A percentile compares a stretch with the other conserved stretches of the same genome.
phyloP scores from a whole-genome alignment of 768 basidiomycete genomes.

The Vishniacozyma victoriae region DNA sequence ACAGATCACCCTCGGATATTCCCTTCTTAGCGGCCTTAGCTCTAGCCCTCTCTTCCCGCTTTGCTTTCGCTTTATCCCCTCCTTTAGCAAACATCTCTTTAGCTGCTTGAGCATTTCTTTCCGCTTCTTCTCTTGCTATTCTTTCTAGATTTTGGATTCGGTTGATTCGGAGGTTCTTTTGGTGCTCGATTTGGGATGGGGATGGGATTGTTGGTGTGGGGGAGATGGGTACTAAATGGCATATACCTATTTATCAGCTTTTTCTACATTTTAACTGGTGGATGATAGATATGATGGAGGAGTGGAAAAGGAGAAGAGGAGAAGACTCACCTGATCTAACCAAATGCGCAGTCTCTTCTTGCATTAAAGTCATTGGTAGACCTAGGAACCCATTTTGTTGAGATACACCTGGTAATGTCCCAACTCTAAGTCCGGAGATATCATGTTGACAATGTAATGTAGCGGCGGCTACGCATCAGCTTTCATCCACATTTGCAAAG shows the following conservation, averaged over 20 bases:
- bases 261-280: background rate
- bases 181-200: slow-evolving; percentile 48
- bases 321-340: slow-evolving; percentile 74
- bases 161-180: slow-evolving; percentile 21
- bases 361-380: slow-evolving; percentile 76
- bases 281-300: too few species aligned
- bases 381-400: slow-evolving; percentile 97
- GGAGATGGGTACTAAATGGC: slow-evolving; percentile 67
- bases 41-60: slow-evolving; percentile 57
- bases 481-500: background rate
- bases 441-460: slow-evolving; percentile 70
- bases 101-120: slow-evolving; percentile 12
- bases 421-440: slow-evolving; percentile 76
- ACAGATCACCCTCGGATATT: background rate
- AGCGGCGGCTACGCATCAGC: slow-evolving; percentile 64
- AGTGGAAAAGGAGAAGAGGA: too few species aligned
- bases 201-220: slow-evolving; percentile 52
- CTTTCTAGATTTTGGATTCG: slow-evolving; percentile 46
- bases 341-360: slow-evolving; percentile 86
- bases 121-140: slow-evolving; percentile 54
- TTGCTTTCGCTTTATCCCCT: slow-evolving; percentile 61
- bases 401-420: slow-evolving; percentile 87
- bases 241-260: slow-evolving; percentile 55
- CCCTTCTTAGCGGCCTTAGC: slow-evolving; percentile 31
- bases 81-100: slow-evolving; percentile 36